Conservation (phyloP, 345 rosid genomes). For the Citrus sp. region DNA sequence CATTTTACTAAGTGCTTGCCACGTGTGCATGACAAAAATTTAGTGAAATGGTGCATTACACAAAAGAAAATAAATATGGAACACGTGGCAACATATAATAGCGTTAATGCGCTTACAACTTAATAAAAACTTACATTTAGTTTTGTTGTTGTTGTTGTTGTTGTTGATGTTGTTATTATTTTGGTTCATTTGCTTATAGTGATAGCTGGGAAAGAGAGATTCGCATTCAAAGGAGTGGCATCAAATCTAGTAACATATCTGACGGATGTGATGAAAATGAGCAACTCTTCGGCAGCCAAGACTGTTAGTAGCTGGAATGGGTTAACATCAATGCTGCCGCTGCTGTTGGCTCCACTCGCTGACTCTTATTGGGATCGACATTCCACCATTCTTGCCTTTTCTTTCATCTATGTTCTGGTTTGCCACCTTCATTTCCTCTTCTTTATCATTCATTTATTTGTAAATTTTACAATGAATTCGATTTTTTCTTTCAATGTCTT, state of each 20-base stretch:
- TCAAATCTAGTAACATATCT: slow-evolving; percentile 89
- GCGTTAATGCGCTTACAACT: no score
- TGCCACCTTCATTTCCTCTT: neutral
- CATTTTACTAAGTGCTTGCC: no score
- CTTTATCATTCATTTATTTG: neutral
- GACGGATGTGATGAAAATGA: slow-evolving; percentile 75
- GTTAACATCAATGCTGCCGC: slow-evolving; percentile 77
- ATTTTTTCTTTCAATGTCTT: neutral
- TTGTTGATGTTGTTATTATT: no score
- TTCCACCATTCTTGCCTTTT: slow-evolving; percentile 67
- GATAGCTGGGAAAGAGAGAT: slow-evolving; percentile 55
- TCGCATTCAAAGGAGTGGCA: slow-evolving; percentile 94
- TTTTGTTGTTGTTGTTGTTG: no score
- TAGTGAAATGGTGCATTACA: no score
- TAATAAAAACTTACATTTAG: neutral
- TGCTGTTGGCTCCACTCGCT: slow-evolving; percentile 75
- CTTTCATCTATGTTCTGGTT: slow-evolving; percentile 72
- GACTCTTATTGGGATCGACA: slow-evolving; percentile 79
- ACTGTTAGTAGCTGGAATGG: slow-evolving; percentile 90
- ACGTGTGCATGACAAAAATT: no score
- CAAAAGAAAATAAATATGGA: no score
- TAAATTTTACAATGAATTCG: neutral
- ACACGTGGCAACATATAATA: no score
- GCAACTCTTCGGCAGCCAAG: slow-evolving; percentile 85
- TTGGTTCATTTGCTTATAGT: neutral